These are phyloP conservation scores for Zygoascus ofunaensis DNA, from an alignment of 805 yeast genomes.

Conservation along the genomic window DNA sequence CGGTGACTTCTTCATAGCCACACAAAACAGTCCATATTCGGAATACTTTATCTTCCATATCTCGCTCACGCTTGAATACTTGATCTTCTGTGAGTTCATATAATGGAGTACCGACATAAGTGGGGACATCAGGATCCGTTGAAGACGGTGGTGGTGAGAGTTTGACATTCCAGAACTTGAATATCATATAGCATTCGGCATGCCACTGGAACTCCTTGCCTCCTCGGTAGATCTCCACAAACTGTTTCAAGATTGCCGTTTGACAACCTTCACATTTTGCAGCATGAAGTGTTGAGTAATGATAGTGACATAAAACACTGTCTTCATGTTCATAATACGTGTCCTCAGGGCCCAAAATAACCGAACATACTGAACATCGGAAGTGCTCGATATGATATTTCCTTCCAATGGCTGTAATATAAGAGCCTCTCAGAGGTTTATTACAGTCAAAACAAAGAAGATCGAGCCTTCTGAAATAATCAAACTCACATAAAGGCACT, in stretches of 20 bases:
- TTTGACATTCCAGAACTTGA: slow-evolving; percentile 90
- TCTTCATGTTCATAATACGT: slow-evolving; percentile 84
- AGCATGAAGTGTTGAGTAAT: slow-evolving; percentile 79
- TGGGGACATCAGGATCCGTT: slow-evolving; percentile 13
- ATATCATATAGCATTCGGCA: slow-evolving; percentile 97
- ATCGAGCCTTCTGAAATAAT: slow-evolving; percentile 77
- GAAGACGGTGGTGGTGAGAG: slow-evolving; percentile 34
- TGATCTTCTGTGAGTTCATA: slow-evolving; percentile 11
- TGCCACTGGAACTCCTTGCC: slow-evolving; percentile 97
- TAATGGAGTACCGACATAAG: slow-evolving; percentile 10
- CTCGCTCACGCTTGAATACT: slow-evolving; percentile 40
- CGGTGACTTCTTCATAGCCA: slow-evolving; percentile 83
- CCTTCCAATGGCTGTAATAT: slow-evolving; percentile 85
- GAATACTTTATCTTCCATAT: slow-evolving; percentile 49
- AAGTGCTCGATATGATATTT: slow-evolving; percentile 94
- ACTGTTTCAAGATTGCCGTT: slow-evolving; percentile 84
- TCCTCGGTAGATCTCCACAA: slow-evolving; percentile 84
- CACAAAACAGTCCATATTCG: slow-evolving; percentile 82
- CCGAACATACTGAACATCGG: slow-evolving; percentile 78
- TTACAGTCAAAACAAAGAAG: slow-evolving; percentile 83
- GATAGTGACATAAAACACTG: slow-evolving; percentile 81
- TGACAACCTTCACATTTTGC: slow-evolving; percentile 90
- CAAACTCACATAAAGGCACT: slow-evolving; percentile 78
- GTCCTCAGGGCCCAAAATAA: slow-evolving; percentile 82
- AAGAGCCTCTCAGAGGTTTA: slow-evolving; percentile 80